Evolutionary conservation across 2,329 filamentous ascomycete genomes (phyloP), one percentile per base, ranked within the genome.

Genomic region (Diaporthe citriasiana): DNA sequence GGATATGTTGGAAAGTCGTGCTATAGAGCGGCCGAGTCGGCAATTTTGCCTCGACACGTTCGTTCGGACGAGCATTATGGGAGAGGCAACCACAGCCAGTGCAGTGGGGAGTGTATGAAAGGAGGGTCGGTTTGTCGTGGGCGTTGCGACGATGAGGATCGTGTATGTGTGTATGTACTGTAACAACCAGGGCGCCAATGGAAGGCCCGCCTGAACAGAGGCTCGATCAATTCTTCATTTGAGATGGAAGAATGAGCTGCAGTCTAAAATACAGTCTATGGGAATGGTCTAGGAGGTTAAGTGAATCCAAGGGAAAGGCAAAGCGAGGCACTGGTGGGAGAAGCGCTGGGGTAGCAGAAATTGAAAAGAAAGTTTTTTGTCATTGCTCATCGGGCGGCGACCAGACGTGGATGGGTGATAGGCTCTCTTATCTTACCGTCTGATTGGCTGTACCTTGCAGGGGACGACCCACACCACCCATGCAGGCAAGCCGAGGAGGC

Each of bases 31-130:
- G 63, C 79, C 79, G 35, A 81, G 73, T 33, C 78, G 78, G 27
- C 78, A 71, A 68, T 75, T 75, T 25, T 80, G 80, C 74, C 78
- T 77, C 57, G 78, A 76, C 59, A 77, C 71, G n/a, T 77, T 77
- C 9, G 79, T 78, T 65, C 82, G 81, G 56, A 80, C 74, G 73
- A 83, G 78, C 82, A 83, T 83, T 42, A 74, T 78, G 72, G 65
- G 38, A 56, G 63, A 71, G 75, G 76, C 75, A 75, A 74, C 73
- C 73, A 78, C 47, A 13, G 42, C 65, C 50, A 55, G 53, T 30
- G 38, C 47, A 42, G 17, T 35, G 8, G 17, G 53, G 40, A n/a
- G 51, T n/a, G 17, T 25, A 27, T 19, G 9, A 40, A 13, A 38
- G 17, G 55, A 65, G 35, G 33, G 75, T 1, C 30, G 72, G 35